A percentile compares a stretch with the other conserved stretches of the same genome.
Evolutionary conservation across 352 stramenopile species (phyloP).

Genomic region (Globisporangium cederbergense): DNA sequence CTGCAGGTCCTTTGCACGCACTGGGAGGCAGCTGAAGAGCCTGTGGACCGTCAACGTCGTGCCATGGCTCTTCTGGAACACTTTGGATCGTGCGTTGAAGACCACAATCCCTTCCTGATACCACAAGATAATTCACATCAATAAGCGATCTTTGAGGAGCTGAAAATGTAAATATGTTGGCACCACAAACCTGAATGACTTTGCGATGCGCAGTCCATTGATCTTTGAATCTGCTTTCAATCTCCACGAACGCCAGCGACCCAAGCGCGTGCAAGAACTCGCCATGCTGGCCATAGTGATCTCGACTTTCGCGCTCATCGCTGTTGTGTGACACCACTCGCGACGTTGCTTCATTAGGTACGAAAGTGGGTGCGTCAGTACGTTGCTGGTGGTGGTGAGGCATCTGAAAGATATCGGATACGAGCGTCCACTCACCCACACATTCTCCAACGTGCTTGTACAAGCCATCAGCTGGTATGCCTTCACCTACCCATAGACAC

Average conservation of each 20-base stretch:
- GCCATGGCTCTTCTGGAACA: slow-evolving; percentile 33
- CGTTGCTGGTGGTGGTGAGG: no score
- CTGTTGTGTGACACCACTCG: slow-evolving; percentile 4
- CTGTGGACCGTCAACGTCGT: slow-evolving; percentile 43
- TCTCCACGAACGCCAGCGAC: slow-evolving; percentile 43
- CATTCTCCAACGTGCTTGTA: slow-evolving; percentile 45
- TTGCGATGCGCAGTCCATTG: slow-evolving; percentile 70
- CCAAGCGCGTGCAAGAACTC: slow-evolving; percentile 50
- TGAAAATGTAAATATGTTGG: neutral
- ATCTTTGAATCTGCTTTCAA: slow-evolving; percentile 54
- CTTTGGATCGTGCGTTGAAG: slow-evolving; percentile 52
- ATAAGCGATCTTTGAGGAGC: neutral
- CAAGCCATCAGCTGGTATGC: slow-evolving; percentile 50
- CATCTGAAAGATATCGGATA: neutral
- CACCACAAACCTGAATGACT: slow-evolving; percentile 45
- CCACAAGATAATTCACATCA: neutral
- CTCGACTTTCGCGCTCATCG: neutral
- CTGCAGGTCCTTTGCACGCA: slow-evolving; percentile 44
- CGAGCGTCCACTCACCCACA: slow-evolving; percentile 23
- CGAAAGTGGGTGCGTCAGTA: no score
- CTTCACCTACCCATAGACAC: slow-evolving; percentile 37
- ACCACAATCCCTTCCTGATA: slow-evolving; percentile 44
- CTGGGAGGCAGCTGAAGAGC: slow-evolving; percentile 65
- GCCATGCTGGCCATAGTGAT: slow-evolving; percentile 41
- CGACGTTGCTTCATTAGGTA: slow-evolving; percentile 28